These are phyloP conservation scores for Erodium moschatum DNA, from an alignment of 441 rosid genomes.

Conservation along the genomic window DNA sequence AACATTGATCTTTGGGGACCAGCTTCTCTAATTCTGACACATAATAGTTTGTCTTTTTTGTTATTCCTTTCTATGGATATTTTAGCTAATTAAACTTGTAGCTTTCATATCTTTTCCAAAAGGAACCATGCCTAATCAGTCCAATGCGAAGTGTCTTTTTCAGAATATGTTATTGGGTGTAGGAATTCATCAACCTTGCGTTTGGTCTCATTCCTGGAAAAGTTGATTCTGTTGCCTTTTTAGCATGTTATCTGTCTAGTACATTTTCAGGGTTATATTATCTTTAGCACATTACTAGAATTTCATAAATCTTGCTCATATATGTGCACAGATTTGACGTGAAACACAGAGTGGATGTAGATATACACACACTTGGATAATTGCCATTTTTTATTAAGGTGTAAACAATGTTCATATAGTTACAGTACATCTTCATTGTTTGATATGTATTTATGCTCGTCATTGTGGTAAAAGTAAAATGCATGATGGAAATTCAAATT, in stretches of 20 bases:
- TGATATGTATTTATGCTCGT: background rate
- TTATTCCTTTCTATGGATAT: background rate
- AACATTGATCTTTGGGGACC: conserved; percentile 10
- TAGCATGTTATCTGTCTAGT: conserved; percentile 1
- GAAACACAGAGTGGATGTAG: background rate
- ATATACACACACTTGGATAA: background rate
- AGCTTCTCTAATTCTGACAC: background rate
- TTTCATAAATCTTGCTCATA: background rate
- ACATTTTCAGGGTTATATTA: background rate
- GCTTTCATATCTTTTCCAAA: conserved; percentile 4
- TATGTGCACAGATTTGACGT: background rate
- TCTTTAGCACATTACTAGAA: conserved; percentile 3
- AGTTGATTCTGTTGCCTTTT: background rate
- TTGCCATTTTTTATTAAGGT: background rate
- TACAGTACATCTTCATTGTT: background rate
- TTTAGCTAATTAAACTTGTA: conserved; percentile 5
- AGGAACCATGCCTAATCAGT: conserved; percentile 6
- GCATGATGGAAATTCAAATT: background rate
- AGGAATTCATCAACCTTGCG: background rate
- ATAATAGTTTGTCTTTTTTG: background rate
- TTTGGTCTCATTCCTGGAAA: conserved; percentile 7
- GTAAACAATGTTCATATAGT: background rate
- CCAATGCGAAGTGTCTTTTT: conserved; percentile 5
- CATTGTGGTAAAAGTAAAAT: background rate
- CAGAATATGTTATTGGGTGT: conserved; percentile 7